phyloP scores from a whole-genome alignment of 1,139 yeast genomes.

The Blastobotrys niveus region DNA sequence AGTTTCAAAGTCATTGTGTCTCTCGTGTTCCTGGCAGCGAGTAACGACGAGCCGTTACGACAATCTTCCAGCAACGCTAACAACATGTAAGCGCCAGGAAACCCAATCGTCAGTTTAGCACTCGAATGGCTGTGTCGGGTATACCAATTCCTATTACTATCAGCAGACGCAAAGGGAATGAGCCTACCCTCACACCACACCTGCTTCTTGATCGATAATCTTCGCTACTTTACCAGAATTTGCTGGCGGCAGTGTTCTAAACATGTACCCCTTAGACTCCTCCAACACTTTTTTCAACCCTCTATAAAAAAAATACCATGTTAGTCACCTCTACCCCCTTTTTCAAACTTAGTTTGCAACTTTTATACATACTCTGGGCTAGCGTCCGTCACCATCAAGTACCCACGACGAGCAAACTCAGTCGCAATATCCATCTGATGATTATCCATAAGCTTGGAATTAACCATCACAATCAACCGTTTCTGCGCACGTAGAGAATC shows the following conservation, averaged over 20 bases:
- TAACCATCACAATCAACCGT: constrained; percentile 64
- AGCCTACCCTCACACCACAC: constrained; percentile 10
- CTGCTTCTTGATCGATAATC: constrained; percentile 27
- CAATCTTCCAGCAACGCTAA: too few relatives aligned
- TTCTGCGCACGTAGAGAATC: constrained; percentile 59
- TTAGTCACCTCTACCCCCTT: neutral
- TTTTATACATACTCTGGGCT: constrained; percentile 7
- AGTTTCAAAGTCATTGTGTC: too few relatives aligned
- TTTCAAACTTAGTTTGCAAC: neutral
- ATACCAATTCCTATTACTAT: neutral
- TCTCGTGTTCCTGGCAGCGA: too few relatives aligned
- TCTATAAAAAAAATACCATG: too few relatives aligned
- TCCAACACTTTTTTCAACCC: constrained; percentile 18
- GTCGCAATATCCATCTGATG: constrained; percentile 79
- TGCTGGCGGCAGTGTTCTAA: constrained; percentile 25
- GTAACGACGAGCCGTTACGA: too few relatives aligned
- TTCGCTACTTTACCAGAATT: constrained; percentile 21
- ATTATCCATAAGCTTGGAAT: constrained; percentile 69
- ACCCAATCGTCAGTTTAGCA: too few relatives aligned
- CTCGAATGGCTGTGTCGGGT: too few relatives aligned
- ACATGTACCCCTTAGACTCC: constrained; percentile 12
- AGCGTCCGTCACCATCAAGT: constrained; percentile 29
- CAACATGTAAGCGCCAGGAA: too few relatives aligned
- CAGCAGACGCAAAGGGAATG: neutral
- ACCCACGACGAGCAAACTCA: constrained; percentile 42